phyloP scores from a whole-genome alignment of 768 basidiomycete genomes.

The Trametes coccinea region DNA sequence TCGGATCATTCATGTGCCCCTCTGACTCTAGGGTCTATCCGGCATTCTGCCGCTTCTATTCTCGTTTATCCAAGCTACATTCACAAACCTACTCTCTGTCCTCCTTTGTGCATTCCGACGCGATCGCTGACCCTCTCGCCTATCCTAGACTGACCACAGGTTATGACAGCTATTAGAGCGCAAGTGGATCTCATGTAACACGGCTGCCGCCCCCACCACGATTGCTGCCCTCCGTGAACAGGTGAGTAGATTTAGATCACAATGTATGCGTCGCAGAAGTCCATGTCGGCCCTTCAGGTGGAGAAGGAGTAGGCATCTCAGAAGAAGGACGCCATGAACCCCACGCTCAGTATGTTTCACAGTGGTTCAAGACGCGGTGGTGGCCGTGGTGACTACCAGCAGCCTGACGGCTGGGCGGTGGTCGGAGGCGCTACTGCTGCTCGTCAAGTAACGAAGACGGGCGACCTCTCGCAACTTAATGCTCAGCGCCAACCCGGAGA shows the following conservation, averaged over 20 bases:
- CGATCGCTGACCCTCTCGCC: no score
- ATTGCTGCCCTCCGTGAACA: conserved; percentile 87
- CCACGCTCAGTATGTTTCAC: conserved; percentile 79
- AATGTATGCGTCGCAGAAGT: background rate
- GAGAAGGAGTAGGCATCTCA: conserved; percentile 88
- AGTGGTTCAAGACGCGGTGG: conserved; percentile 88
- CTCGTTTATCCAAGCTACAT: no score
- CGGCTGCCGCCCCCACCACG: conserved; percentile 77
- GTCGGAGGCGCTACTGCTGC: conserved; percentile 37
- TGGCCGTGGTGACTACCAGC: conserved; percentile 57
- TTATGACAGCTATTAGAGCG: no score
- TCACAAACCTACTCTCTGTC: no score
- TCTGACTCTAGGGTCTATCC: no score
- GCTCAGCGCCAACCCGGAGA: conserved; percentile 66
- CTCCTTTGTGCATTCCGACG: no score
- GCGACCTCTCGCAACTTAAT: conserved; percentile 80
- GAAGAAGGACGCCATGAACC: conserved; percentile 65
- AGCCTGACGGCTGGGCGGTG: conserved; percentile 89
- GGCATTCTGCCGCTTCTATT: no score
- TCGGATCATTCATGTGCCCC: no score
- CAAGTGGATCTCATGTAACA: conserved; percentile 76
- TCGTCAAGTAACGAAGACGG: conserved; percentile 72
- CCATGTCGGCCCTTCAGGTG: conserved; percentile 48
- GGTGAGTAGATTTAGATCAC: no score
- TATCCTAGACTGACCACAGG: no score